Evolutionary conservation across 208 protist species (phyloP), one percentile per base, ranked within the genome.

Genomic region (Wallacemonas sp.): DNA sequence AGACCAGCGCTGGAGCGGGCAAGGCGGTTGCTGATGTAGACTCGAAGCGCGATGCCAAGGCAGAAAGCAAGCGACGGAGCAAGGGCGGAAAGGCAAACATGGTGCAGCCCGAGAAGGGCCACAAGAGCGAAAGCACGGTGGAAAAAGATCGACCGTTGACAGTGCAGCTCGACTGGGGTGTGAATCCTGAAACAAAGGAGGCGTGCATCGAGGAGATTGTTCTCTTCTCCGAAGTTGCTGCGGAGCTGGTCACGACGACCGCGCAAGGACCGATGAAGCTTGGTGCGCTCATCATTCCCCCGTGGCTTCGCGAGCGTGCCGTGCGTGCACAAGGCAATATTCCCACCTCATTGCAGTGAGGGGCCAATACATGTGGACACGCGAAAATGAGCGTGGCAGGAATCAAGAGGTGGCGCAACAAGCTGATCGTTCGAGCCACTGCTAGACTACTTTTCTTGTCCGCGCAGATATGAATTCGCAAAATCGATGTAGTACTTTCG

Each of bases 241-340:
- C 72, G 1, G 61, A 80, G 26, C 63, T 95, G 32, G 54, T 77
- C 11, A 74, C 78, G 34, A 65, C 46, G 21, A 21, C 43, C 38
- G 49, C 78, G 30, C 68, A 71, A 17, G 83, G 77, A 1, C 75
- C 75, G n/a, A 70, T 85, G 26, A 69, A 69, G 23, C 44, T 90
- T 43, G 57, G 67, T 41, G 80, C 92, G 72, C 73, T 88, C 26
- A 9, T 95, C 26, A 57, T 89, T 33, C 81, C 86, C 23, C 89
- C 89, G 32, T 92, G 83, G 85, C 67, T 78, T 47, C 72, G 89
- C 2, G 52, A 74, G 49, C 57, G 32, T n/a, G 78, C 74, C 16
- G 48, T 60, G 11, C 43, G 21, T 16, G 41, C 30, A 16, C 68
- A 70, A 17, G 54, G 60, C 16, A 62, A 64, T 17, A 70, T 87